A percentile compares a stretch with the other conserved stretches of the same genome.
Conservation (phyloP, 176 grass and related monocot genomes). For the Oropetium thomaeum region DNA sequence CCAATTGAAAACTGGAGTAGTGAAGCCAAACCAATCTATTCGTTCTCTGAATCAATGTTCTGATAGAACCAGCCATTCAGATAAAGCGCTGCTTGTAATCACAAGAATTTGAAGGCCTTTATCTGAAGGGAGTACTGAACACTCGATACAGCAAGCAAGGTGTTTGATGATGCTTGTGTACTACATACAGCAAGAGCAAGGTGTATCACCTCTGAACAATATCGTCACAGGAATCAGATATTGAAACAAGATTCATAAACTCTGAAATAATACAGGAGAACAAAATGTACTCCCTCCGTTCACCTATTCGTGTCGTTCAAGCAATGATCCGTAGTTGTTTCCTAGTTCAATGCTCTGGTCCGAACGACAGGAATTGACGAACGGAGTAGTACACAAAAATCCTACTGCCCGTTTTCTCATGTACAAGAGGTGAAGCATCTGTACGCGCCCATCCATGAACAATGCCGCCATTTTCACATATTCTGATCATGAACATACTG, state of each 20-base stretch:
- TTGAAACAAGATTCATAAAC: neutral
- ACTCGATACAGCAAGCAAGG: neutral
- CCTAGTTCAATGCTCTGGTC: no score
- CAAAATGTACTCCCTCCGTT: no score
- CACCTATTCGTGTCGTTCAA: no score
- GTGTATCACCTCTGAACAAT: slow-evolving; percentile 9
- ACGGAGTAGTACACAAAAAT: no score
- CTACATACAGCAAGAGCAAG: neutral
- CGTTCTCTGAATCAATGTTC: neutral
- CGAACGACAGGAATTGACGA: no score
- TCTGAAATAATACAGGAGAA: no score
- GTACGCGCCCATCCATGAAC: slow-evolving; percentile 12
- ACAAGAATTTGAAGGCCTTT: neutral
- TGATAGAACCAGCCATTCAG: neutral
- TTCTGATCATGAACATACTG: neutral
- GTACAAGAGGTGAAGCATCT: slow-evolving; percentile 40
- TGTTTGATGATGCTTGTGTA: neutral
- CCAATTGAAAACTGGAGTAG: no score
- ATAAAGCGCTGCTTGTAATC: neutral
- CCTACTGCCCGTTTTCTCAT: slow-evolving; percentile 20
- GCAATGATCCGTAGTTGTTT: no score
- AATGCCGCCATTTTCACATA: slow-evolving; percentile 10
- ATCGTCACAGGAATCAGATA: neutral
- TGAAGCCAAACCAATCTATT: neutral
- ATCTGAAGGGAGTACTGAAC: no score